Evolutionary conservation across 1,284 basidiomycete species (phyloP).

Genomic region (Quambalaria eucalypti): DNA sequence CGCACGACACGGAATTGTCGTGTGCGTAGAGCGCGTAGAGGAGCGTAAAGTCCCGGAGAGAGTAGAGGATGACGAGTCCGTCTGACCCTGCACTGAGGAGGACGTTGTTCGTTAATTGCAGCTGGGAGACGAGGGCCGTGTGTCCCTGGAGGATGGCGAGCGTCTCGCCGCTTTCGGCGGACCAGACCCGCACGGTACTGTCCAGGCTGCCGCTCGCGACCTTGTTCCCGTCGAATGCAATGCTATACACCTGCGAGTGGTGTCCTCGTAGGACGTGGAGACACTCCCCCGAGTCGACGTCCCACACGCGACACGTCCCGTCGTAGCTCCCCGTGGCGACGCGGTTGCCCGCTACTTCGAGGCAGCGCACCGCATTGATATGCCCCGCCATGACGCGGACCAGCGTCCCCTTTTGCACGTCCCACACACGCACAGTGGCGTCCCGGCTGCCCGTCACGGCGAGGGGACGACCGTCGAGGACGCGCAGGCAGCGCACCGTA

Average conservation of each 20-base stretch:
- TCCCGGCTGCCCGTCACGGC: slow-evolving; percentile 85
- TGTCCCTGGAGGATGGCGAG: slow-evolving; percentile 82
- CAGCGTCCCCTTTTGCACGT: slow-evolving; percentile 67
- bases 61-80: slow-evolving; percentile 83
- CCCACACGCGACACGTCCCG: slow-evolving; percentile 52
- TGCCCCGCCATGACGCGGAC: slow-evolving; percentile 71
- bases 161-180: slow-evolving; percentile 62
- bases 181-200: slow-evolving; percentile 44
- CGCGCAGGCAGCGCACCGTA: slow-evolving; percentile 82
- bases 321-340: slow-evolving; percentile 87
- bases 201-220: slow-evolving; percentile 74
- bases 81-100: slow-evolving; percentile 88
- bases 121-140: slow-evolving; percentile 84
- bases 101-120: slow-evolving; percentile 65
- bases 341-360: slow-evolving; percentile 72
- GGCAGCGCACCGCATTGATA: slow-evolving; percentile 69
- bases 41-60: slow-evolving; percentile 50
- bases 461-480: slow-evolving; percentile 74
- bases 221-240: slow-evolving; percentile 78
- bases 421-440: slow-evolving; percentile 80
- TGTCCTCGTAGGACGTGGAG: slow-evolving; percentile 79
- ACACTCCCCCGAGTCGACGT: slow-evolving; percentile 55
- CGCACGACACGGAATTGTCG: slow-evolving; percentile 78
- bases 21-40: slow-evolving; percentile 52
- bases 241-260: slow-evolving; percentile 81